Percentiles rank a stretch among this genome's conserved stretches.
Conservation (phyloP, 2,329 filamentous ascomycete genomes). For the Sclerotinia borealis region DNA sequence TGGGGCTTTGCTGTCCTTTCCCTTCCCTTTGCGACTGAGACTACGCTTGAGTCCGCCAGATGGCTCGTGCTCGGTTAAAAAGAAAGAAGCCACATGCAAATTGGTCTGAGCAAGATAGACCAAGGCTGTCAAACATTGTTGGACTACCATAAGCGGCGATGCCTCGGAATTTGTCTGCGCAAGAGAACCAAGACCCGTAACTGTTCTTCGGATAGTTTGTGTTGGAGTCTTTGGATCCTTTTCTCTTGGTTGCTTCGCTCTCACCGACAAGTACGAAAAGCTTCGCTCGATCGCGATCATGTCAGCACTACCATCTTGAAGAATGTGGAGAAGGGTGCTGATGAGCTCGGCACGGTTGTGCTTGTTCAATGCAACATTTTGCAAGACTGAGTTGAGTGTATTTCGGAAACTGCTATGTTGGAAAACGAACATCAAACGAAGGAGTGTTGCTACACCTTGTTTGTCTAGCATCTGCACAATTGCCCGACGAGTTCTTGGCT, state of each 20-base stretch:
- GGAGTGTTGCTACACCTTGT: conserved; percentile 85
- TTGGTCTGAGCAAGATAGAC: conserved; percentile 81
- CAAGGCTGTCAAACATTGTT: conserved; percentile 85
- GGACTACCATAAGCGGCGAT: conserved; percentile 89
- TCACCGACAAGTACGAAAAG: conserved; percentile 86
- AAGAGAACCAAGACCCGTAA: conserved; percentile 49
- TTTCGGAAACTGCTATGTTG: conserved; percentile 81
- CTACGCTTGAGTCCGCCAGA: conserved; percentile 70
- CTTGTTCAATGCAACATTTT: conserved; percentile 92
- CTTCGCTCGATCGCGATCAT: conserved; percentile 91
- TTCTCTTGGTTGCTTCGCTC: conserved; percentile 73
- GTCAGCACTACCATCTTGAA: conserved; percentile 93
- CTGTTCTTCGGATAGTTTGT: conserved; percentile 68
- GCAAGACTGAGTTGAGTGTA: conserved; percentile 79
- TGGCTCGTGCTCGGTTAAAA: conserved; percentile 89
- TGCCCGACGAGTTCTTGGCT: conserved; percentile 66
- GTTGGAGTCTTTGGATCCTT: conserved; percentile 64
- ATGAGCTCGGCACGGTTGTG: conserved; percentile 93
- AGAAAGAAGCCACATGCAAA: conserved; percentile 80
- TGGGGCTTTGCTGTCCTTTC: conserved; percentile 73
- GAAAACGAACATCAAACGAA: conserved; percentile 97
- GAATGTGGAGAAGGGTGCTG: conserved; percentile 82
- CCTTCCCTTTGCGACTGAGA: conserved; percentile 77
- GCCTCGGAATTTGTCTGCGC: conserved; percentile 69
- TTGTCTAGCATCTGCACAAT: conserved; percentile 97